Percentiles rank a stretch among this genome's conserved stretches.
Evolutionary conservation across 2,329 filamentous ascomycete species (phyloP).

Genomic region (Metarhizium robertsii): DNA sequence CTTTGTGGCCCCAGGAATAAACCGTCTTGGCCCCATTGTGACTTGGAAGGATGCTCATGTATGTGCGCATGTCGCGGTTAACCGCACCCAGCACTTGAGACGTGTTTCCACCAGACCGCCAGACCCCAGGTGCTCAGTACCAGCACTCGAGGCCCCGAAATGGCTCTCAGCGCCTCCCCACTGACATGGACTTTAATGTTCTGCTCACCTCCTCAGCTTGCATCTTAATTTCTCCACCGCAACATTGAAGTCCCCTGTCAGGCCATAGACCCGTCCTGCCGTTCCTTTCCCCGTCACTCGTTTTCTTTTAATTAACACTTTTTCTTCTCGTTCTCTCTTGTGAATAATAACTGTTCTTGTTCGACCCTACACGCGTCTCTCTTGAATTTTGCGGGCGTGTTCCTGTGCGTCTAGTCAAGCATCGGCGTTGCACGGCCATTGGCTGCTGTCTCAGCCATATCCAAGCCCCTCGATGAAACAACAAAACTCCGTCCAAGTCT

Average conservation of each 20-base stretch:
- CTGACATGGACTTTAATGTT: too few species aligned
- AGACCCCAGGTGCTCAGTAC: neutral
- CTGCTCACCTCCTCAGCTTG: too few species aligned
- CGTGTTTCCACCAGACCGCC: neutral
- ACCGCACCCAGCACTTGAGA: too few species aligned
- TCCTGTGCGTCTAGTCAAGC: neutral
- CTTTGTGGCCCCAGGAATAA: too few species aligned
- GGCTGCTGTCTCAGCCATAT: constrained; percentile 10
- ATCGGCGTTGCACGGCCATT: constrained; percentile 1
- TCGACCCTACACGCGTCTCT: neutral
- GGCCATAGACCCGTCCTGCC: neutral
- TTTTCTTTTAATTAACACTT: neutral
- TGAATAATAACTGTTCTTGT: neutral
- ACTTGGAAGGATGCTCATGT: too few species aligned
- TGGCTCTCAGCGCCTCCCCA: too few species aligned
- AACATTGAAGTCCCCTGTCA: neutral
- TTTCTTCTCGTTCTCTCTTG: neutral
- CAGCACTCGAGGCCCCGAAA: too few species aligned
- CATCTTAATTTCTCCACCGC: neutral
- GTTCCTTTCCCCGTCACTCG: constrained; percentile 2
- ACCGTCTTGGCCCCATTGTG: too few species aligned
- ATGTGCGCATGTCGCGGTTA: too few species aligned
- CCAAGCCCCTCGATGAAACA: constrained; percentile 17
- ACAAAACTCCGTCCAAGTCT: constrained; percentile 10
- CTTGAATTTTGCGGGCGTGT: neutral